phyloP scores from a whole-genome alignment of 768 basidiomycete species.

The Rhizopogon sp. region DNA sequence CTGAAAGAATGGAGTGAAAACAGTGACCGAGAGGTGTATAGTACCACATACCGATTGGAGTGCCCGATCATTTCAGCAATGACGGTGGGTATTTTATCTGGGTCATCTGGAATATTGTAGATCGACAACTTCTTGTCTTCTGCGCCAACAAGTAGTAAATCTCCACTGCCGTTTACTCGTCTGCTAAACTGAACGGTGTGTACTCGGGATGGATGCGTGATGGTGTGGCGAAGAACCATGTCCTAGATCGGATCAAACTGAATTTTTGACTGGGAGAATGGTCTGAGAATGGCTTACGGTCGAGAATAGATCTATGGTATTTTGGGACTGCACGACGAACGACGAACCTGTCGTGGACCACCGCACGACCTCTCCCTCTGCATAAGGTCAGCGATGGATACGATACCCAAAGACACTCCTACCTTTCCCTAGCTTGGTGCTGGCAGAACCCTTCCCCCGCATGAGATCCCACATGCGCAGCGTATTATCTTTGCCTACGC shows the following conservation, averaged over 20 bases:
- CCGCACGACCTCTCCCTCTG: slow-evolving; percentile 89
- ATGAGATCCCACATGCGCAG: slow-evolving; percentile 99
- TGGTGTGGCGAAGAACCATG: slow-evolving; percentile 69
- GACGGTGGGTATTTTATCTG: slow-evolving; percentile 44
- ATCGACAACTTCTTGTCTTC: slow-evolving; percentile 88
- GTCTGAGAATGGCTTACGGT: slow-evolving; percentile 41
- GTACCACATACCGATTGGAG: slow-evolving; percentile 60
- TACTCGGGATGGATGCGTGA: slow-evolving; percentile 76
- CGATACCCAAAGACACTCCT: slow-evolving; percentile 5
- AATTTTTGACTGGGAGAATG: neutral
- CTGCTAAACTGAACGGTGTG: slow-evolving; percentile 79
- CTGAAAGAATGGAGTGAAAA: slow-evolving; percentile 31
- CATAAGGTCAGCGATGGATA: neutral
- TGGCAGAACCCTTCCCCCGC: slow-evolving; percentile 86
- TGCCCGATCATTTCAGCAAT: slow-evolving; percentile 78
- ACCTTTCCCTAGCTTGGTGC: slow-evolving; percentile 89
- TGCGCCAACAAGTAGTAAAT: slow-evolving; percentile 76
- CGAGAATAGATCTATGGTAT: slow-evolving; percentile 76
- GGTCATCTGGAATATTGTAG: slow-evolving; percentile 55
- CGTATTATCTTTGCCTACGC: slow-evolving; percentile 85
- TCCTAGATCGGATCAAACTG: slow-evolving; percentile 39
- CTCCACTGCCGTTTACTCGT: slow-evolving; percentile 49
- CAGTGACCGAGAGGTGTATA: neutral
- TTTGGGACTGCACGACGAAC: slow-evolving; percentile 76
- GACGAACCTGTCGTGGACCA: slow-evolving; percentile 77